Evolutionary conservation across 768 basidiomycete species (phyloP), one percentile per base, ranked within the genome.

Genomic region (Kwoniella dendrophila): DNA sequence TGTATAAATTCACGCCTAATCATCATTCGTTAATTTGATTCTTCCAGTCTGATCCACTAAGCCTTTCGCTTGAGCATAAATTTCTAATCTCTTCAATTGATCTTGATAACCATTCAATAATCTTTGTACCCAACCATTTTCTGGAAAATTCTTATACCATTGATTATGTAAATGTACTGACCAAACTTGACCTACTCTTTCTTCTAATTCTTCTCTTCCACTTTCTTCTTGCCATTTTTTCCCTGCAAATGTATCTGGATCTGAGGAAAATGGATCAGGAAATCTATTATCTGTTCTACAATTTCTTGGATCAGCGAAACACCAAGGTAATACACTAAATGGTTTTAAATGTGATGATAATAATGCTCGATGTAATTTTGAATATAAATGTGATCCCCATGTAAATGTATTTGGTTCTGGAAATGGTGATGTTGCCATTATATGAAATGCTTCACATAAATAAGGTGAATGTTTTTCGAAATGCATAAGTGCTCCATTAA

Each of bases 401-500:
- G 95, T 92, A 7, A 92, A 92, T 24, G 91, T 88, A 43, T 87
- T 86, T 18, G 86, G 80, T 1, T 85, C 85, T 0, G 93, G 94
- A 2, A 88, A 83, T 0, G 86, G 79, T 2, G 88, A 87, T 10
- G 85, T 85, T 0, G 85, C 81, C 87, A 99, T 96, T 72, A 92
- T 82, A 77, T 95, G 87, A 81, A 97, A 93, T 1, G 92, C 90
- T 81, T 97, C 92, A 81, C 95, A 97, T 43, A 99, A 87, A 81
- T 96, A 99, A 1, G 95, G 92, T 2, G 95, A 97, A 78, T 89
- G 87, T 71, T 86, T 83, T 63, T 84, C 84, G 82, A 99, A 99
- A 79, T 89, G 89, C 89, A 97, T 92, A 29, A 97, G 82, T 1
- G 95, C 94, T 55, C 95, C 95, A 75, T 97, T 97, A 52, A 96